phyloP scores from a whole-genome alignment of 2,329 filamentous ascomycete species.

The Penicillium rolfsii region DNA sequence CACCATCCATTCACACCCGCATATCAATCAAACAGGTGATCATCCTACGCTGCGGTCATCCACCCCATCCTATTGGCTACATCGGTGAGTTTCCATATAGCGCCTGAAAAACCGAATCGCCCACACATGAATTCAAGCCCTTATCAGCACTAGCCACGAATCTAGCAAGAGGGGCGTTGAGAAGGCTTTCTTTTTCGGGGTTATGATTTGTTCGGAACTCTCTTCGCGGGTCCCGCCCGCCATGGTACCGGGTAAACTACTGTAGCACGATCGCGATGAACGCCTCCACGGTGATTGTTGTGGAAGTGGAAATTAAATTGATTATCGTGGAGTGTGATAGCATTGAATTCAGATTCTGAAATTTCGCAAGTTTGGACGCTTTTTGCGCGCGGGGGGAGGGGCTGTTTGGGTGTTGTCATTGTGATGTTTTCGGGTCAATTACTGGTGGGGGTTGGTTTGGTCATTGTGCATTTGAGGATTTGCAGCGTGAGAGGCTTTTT shows the following conservation, averaged over 20 bases:
- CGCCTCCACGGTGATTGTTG: background rate
- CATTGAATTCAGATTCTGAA: background rate
- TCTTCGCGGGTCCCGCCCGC: background rate
- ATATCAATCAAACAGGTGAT: background rate
- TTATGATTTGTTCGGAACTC: background rate
- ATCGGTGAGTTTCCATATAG: too few species aligned
- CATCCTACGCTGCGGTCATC: background rate
- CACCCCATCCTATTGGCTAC: background rate
- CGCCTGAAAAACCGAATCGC: too few species aligned
- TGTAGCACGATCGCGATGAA: constrained; percentile 1
- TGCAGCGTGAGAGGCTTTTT: background rate
- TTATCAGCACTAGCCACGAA: background rate
- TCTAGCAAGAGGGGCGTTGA: background rate
- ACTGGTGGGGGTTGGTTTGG: background rate
- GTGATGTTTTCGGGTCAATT: too few species aligned
- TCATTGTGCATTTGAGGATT: background rate
- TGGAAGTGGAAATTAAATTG: background rate
- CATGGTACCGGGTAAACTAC: constrained; percentile 5
- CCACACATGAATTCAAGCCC: background rate
- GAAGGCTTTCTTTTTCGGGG: background rate
- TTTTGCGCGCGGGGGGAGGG: too few species aligned
- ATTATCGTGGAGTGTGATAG: background rate
- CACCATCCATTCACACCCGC: background rate
- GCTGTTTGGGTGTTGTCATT: background rate
- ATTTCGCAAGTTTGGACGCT: background rate